These are phyloP conservation scores for Sugiyamaella marilandica DNA, from an alignment of 805 yeast species.

Conservation along the genomic window DNA sequence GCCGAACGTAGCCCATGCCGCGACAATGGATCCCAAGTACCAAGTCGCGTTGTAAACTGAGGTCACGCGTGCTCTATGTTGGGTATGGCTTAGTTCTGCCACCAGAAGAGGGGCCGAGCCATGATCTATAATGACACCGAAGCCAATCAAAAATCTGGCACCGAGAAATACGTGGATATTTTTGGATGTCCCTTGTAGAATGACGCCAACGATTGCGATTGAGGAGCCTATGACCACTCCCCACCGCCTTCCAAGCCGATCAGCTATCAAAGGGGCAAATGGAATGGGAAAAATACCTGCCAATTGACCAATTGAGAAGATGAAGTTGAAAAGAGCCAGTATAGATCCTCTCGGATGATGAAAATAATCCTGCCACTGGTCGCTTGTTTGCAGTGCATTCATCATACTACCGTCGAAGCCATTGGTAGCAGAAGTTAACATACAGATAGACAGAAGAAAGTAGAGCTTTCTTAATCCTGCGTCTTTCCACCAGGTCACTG, in stretches of 20 bases:
- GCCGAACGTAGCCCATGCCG: slow-evolving; percentile 73
- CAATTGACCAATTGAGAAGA: slow-evolving; percentile 53
- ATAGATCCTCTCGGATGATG: slow-evolving; percentile 17
- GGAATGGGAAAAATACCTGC: slow-evolving; percentile 48
- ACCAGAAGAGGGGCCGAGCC: slow-evolving; percentile 75
- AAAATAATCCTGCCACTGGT: slow-evolving; percentile 18
- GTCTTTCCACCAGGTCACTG: slow-evolving; percentile 7
- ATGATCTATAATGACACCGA: slow-evolving; percentile 74
- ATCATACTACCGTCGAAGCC: slow-evolving; percentile 22
- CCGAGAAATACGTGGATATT: slow-evolving; percentile 60
- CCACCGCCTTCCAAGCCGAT: slow-evolving; percentile 57
- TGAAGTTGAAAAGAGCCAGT: slow-evolving; percentile 19
- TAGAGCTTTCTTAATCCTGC: slow-evolving; percentile 9
- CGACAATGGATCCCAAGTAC: slow-evolving; percentile 66
- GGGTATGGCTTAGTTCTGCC: slow-evolving; percentile 63
- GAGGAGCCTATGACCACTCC: slow-evolving; percentile 50
- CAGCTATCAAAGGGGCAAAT: slow-evolving; percentile 55
- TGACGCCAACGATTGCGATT: slow-evolving; percentile 54
- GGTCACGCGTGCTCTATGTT: slow-evolving; percentile 56
- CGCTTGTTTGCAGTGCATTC: slow-evolving; percentile 26
- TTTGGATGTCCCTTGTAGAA: slow-evolving; percentile 40
- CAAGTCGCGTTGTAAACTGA: slow-evolving; percentile 63
- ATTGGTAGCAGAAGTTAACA: slow-evolving; percentile 7
- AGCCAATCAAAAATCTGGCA: slow-evolving; percentile 65
- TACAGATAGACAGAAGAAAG: slow-evolving; percentile 2